Evolutionary conservation across 2,329 filamentous ascomycete species (phyloP), one percentile per base, ranked within the genome.

Genomic region (Dactylonectria macrodidyma): DNA sequence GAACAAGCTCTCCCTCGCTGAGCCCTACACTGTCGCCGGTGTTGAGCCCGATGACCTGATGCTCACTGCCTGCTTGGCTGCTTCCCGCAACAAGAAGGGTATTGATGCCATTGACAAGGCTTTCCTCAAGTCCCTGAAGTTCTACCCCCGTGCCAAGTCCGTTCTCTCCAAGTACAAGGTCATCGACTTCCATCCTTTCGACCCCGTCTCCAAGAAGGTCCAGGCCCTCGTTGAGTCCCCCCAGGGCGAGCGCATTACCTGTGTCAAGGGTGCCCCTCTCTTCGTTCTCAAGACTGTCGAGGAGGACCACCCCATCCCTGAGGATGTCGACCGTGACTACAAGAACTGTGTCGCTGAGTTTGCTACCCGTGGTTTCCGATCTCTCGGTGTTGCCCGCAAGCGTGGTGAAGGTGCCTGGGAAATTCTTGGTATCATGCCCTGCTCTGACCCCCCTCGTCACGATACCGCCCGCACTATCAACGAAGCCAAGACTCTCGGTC

Each of bases 91-190:
- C 90, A 95, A 95, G 89, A 97, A 97, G 88, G 94, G 94, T 86
- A 95, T 97, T 72, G 94, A 97, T 80, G 93, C 95, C 74, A 97
- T 97, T 76, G 95, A 97, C 88, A 96, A 95, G 88, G 94, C 94
- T 79, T 97, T 97, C 87, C 88, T 97, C 75, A 97, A 96, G 86
- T 89, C 92, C 24, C 90, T 97, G 71, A 90, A 90, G 79, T 91
- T 87, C 85, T 97, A 97, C 81, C 94, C 94, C 70, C 89, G 90
- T 71, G 94, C 93, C 83, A 97, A 96, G 88, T 82, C 85, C 69
- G 91, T 93, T 62, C 89, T 97, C 62, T 89, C 89, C 84, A 93
- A 94, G 85, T 97, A 95, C 89, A 92, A 91, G 83, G 92, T 95
- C 67, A 84, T 95, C 74, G 90, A 95, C 51, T 97, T 97, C 87